phyloP scores from a whole-genome alignment of 352 stramenopile species.

The Phytophthora sojae region DNA sequence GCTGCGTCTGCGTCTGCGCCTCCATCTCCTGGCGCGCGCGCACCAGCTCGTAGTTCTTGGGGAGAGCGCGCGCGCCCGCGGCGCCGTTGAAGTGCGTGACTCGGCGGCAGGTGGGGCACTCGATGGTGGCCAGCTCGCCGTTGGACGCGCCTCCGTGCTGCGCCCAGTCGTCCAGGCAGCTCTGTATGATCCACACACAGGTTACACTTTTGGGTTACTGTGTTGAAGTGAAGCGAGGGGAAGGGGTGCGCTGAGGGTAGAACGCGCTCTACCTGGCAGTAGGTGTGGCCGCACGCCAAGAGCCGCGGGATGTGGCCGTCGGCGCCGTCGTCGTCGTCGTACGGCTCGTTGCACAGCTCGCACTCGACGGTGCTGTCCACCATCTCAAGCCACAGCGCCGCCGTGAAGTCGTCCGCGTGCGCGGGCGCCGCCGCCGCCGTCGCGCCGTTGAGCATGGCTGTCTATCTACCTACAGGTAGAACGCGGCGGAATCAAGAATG shows the following conservation, averaged over 20 bases:
- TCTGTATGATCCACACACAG: conserved; percentile 24
- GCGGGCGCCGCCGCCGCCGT: conserved; percentile 6
- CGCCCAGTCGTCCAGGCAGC: conserved; percentile 75
- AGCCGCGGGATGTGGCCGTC: conserved; percentile 74
- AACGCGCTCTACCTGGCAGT: conserved; percentile 68
- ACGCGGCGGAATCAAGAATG: conserved; percentile 14
- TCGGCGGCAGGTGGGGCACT: conserved; percentile 80
- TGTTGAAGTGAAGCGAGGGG: conserved; percentile 3
- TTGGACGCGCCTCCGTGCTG: conserved; percentile 27
- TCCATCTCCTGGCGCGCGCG: conserved; percentile 88
- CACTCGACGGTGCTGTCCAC: conserved; percentile 85
- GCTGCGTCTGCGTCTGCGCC: conserved; percentile 64
- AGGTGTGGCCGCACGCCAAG: conserved; percentile 82
- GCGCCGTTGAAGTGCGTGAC: conserved; percentile 55
- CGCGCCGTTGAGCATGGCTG: conserved; percentile 20
- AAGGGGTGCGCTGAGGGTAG: conserved; percentile 9
- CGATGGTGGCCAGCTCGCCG: conserved; percentile 45
- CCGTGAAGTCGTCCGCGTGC: conserved; percentile 60
- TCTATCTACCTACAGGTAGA: conserved; percentile 8
- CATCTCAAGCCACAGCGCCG: conserved; percentile 74
- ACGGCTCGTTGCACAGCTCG: conserved; percentile 88
- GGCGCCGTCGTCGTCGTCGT: conserved; percentile 69
- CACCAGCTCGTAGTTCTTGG: conserved; percentile 89
- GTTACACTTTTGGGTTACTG: conserved; percentile 10
- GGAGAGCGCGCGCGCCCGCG: conserved; percentile 59